A percentile compares a stretch with the other conserved stretches of the same genome.
Conservation (phyloP, 805 yeast genomes). For the Wickerhamomyces xylosicus region DNA sequence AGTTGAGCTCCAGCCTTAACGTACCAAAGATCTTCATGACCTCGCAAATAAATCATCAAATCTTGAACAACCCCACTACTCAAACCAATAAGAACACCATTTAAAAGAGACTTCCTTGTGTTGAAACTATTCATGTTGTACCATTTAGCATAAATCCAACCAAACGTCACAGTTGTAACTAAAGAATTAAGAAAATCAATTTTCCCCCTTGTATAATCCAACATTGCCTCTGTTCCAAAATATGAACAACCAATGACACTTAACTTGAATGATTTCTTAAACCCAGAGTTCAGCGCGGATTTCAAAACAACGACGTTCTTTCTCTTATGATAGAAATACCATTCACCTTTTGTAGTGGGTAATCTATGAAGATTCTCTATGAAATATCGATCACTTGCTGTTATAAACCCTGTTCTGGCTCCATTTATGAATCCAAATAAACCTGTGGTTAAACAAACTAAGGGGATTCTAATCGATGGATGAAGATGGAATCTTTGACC, state of each 20-base stretch:
- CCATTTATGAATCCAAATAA: constrained; percentile 43
- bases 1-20: background rate
- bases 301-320: constrained; percentile 66
- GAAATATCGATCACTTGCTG: constrained; percentile 47
- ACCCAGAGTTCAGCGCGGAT: constrained; percentile 40
- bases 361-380: constrained; percentile 79
- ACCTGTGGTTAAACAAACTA: constrained; percentile 29
- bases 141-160: constrained; percentile 39
- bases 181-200: constrained; percentile 56
- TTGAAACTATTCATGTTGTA: constrained; percentile 31
- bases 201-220: constrained; percentile 44
- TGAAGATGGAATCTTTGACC: constrained; percentile 35
- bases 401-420: constrained; percentile 45
- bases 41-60: constrained; percentile 41
- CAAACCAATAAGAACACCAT: constrained; percentile 51
- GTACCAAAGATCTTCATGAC: constrained; percentile 45
- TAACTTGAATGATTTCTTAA: constrained; percentile 30
- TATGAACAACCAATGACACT: constrained; percentile 35
- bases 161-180: constrained; percentile 42
- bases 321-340: constrained; percentile 82
- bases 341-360: constrained; percentile 69
- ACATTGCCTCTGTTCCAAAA: constrained; percentile 50
- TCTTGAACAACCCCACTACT: constrained; percentile 61
- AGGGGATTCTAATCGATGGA: constrained; percentile 34
- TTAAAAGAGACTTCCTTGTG: constrained; percentile 29